Percentiles rank a stretch among this genome's conserved stretches.
These are phyloP conservation scores for Pochonia chlamydosporia DNA, from an alignment of 2,329 filamentous ascomycete genomes.

Conservation along the genomic window DNA sequence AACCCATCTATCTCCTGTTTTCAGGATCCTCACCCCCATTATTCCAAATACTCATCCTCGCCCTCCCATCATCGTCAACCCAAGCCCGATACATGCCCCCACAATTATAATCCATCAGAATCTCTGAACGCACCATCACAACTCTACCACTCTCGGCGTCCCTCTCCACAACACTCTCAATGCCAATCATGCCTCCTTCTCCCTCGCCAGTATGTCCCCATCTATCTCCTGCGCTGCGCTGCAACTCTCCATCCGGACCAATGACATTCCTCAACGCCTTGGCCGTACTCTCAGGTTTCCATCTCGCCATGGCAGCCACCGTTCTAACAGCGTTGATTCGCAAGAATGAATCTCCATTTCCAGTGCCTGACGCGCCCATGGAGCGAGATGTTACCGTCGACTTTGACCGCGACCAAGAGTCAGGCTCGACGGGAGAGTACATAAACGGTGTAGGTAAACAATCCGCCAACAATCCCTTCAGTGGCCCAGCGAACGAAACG, in stretches of 20 bases:
- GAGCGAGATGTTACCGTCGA: slow-evolving; percentile 22
- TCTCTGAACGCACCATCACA: slow-evolving; percentile 37
- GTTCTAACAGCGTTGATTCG: slow-evolving; percentile 66
- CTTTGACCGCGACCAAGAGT: not conserved
- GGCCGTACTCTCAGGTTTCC: slow-evolving; percentile 44
- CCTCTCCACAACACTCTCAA: slow-evolving; percentile 51
- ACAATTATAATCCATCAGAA: slow-evolving; percentile 78
- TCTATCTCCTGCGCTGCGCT: slow-evolving; percentile 65
- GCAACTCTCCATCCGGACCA: slow-evolving; percentile 66
- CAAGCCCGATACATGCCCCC: slow-evolving; percentile 84
- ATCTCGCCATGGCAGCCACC: slow-evolving; percentile 66
- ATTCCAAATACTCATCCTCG: slow-evolving; percentile 42
- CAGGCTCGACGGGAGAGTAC: slow-evolving; percentile 26
- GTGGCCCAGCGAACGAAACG: slow-evolving; percentile 22
- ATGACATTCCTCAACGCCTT: slow-evolving; percentile 59
- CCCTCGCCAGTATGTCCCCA: slow-evolving; percentile 74
- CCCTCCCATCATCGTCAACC: slow-evolving; percentile 55
- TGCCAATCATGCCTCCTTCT: slow-evolving; percentile 79
- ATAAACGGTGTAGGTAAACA: slow-evolving; percentile 49
- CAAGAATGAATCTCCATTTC: slow-evolving; percentile 85
- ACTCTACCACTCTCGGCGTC: slow-evolving; percentile 35
- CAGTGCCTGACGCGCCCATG: slow-evolving; percentile 67
- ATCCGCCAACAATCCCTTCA: slow-evolving; percentile 49
- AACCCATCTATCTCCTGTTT: not conserved
- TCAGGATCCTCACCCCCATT: slow-evolving; percentile 20